Conservation (phyloP, 345 rosid species). For the Brassica juncea region DNA sequence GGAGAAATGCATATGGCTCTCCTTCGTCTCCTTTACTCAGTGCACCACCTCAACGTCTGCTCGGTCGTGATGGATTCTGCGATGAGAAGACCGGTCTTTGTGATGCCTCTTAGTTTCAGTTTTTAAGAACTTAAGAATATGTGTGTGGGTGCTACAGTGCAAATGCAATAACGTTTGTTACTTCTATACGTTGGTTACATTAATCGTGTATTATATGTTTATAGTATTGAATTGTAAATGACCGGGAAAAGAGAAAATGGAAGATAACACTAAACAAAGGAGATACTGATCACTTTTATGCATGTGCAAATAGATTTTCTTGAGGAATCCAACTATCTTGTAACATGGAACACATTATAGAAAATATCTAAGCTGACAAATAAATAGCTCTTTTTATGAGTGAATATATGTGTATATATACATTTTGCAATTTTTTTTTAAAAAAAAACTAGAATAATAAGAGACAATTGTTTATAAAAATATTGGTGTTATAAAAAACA, state of each 20-base stretch:
- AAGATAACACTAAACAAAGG: not conserved
- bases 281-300: constrained; percentile 13
- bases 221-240: constrained; percentile 5
- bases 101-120: constrained; percentile 48
- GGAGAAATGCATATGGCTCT: constrained; percentile 77
- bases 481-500: constrained; percentile 23
- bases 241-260: not conserved
- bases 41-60: constrained; percentile 78
- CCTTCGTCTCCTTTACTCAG: constrained; percentile 88
- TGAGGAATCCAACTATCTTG: not conserved
- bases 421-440: not conserved
- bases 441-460: not conserved
- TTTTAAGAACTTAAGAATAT: not conserved
- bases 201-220: not conserved
- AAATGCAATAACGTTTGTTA: not conserved
- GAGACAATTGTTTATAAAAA: constrained; percentile 15
- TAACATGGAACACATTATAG: not conserved
- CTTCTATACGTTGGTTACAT: constrained; percentile 18
- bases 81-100: constrained; percentile 73
- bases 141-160: not conserved
- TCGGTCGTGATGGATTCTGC: constrained; percentile 88
- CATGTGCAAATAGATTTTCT: not conserved
- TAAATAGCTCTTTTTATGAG: not conserved
- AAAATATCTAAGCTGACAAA: not conserved
- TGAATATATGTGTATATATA: not conserved